Evolutionary conservation across 179 eudicot genomes (phyloP).

Genomic region (Spinacia oleracea): DNA sequence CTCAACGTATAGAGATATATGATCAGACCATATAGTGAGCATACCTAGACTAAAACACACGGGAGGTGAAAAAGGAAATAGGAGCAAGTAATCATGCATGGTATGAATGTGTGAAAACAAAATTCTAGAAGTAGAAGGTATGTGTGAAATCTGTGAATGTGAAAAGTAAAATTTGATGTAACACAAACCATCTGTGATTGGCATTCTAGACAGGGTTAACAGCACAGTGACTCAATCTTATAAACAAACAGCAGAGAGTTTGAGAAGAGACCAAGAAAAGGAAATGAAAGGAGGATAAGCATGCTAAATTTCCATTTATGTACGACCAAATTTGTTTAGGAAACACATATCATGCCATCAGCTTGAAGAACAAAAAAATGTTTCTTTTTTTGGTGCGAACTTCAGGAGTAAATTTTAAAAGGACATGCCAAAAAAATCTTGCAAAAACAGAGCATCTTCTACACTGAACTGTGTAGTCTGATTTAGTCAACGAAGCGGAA

Average conservation of each 20-base stretch:
- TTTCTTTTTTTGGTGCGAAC: neutral
- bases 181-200: neutral
- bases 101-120: too few relatives aligned
- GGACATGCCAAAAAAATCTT: neutral
- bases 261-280: neutral
- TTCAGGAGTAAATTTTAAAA: neutral
- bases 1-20: neutral
- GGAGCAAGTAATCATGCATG: neutral
- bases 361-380: too few relatives aligned
- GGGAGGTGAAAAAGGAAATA: neutral
- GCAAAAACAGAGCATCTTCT: neutral
- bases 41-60: neutral
- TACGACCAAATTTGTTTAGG: too few relatives aligned
- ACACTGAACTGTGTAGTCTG: neutral
- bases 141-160: too few relatives aligned
- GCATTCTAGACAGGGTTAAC: neutral
- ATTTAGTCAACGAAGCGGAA: neutral
- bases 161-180: too few relatives aligned
- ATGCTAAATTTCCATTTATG: neutral
- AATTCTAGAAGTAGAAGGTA: too few relatives aligned
- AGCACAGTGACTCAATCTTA: neutral
- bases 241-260: neutral
- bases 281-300: neutral
- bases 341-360: too few relatives aligned
- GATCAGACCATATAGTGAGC: neutral